phyloP scores from a whole-genome alignment of 352 stramenopile genomes.

The Globisporangium splendens region DNA sequence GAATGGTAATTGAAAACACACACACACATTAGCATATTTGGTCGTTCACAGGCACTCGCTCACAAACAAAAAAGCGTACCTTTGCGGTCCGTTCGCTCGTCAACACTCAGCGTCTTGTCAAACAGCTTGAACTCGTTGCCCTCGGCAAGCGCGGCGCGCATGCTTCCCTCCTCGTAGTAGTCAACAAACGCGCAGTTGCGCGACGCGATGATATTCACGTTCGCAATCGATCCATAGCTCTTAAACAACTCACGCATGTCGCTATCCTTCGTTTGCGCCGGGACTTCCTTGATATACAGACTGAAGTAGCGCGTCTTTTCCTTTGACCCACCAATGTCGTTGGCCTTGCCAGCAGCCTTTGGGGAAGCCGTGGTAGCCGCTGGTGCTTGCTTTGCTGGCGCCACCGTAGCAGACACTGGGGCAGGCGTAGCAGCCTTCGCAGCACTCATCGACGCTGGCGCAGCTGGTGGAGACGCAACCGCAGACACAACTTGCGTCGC shows the following conservation, averaged over 20 bases:
- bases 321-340: constrained; percentile 24
- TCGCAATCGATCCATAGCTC: constrained; percentile 68
- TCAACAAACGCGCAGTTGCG: constrained; percentile 85
- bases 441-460: constrained; percentile 12
- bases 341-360: constrained; percentile 14
- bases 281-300: constrained; percentile 79
- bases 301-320: constrained; percentile 52
- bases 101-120: constrained; percentile 74
- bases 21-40: not conserved
- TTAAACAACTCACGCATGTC: constrained; percentile 83
- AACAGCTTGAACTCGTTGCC: constrained; percentile 63
- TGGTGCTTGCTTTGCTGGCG: constrained; percentile 18
- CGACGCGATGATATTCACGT: constrained; percentile 48
- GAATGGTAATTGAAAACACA: not conserved
- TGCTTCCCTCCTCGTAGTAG: constrained; percentile 73
- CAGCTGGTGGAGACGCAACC: constrained; percentile 6
- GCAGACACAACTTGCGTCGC: constrained; percentile 5
- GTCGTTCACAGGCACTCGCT: not conserved
- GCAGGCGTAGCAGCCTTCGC: constrained; percentile 15
- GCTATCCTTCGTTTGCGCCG: constrained; percentile 61
- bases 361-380: constrained; percentile 9
- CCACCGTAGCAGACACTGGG: constrained; percentile 17
- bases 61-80: constrained; percentile 17
- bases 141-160: constrained; percentile 68
- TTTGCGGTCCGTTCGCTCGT: constrained; percentile 75